Percentiles rank a stretch among this genome's conserved stretches.
Evolutionary conservation across 176 grass and related monocot genomes (phyloP).

Genomic region (Phoenix roebelenii): DNA sequence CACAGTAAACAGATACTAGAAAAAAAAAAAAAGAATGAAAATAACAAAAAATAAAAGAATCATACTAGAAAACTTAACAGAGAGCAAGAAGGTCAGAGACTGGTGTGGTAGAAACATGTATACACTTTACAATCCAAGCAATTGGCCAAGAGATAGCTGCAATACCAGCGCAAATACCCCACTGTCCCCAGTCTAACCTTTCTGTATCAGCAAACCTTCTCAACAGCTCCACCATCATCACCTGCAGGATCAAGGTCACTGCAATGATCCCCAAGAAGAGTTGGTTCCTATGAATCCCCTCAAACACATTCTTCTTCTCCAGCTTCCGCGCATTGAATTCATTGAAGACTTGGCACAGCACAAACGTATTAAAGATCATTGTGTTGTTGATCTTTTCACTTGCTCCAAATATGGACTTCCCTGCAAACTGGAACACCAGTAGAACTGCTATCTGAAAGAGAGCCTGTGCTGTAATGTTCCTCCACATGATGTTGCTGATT

Average conservation of each 20-base stretch:
- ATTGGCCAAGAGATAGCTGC: conserved; percentile 79
- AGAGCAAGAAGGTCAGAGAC: conserved; percentile 12
- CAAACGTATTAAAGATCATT: conserved; percentile 83
- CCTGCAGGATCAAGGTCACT: conserved; percentile 44
- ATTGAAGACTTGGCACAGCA: conserved; percentile 91
- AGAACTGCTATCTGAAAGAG: conserved; percentile 54
- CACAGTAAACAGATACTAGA: too few relatives aligned
- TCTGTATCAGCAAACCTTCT: conserved; percentile 65
- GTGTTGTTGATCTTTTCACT: conserved; percentile 54
- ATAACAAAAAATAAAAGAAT: too few relatives aligned
- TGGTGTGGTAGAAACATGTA: conserved; percentile 36
- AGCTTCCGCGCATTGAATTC: conserved; percentile 83
- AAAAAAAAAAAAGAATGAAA: too few relatives aligned
- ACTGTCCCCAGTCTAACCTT: conserved; percentile 52
- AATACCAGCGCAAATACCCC: conserved; percentile 55
- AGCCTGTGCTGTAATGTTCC: conserved; percentile 54
- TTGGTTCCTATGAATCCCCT: conserved; percentile 46
- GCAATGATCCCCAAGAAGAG: conserved; percentile 71
- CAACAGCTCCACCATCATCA: conserved; percentile 85
- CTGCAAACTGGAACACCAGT: conserved; percentile 41
- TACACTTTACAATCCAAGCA: conserved; percentile 57
- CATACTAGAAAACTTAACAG: too few relatives aligned
- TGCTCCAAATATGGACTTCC: conserved; percentile 19
- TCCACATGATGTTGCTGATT: conserved; percentile 88
- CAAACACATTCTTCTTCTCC: conserved; percentile 70